Conservation (phyloP, 768 basidiomycete species). For the Boletus patriciae region DNA sequence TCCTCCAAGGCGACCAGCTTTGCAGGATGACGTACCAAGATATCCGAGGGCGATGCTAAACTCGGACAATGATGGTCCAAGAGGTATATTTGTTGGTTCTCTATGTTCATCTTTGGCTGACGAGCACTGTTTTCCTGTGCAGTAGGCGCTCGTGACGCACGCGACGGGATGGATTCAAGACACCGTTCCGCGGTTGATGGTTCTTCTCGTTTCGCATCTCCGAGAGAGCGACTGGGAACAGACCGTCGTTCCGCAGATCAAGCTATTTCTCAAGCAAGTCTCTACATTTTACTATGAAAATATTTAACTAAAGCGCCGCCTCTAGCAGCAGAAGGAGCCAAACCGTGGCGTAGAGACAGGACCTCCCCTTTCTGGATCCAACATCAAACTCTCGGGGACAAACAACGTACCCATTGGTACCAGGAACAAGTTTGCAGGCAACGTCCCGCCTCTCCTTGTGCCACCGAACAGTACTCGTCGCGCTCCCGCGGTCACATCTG, state of each 20-base stretch:
- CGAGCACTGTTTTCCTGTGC: neutral
- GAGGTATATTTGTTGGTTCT: conserved; percentile 8
- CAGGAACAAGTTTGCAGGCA: conserved; percentile 25
- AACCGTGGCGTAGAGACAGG: conserved; percentile 15
- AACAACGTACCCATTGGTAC: conserved; percentile 35
- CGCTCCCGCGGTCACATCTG: conserved; percentile 2
- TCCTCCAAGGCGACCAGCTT: conserved; percentile 15
- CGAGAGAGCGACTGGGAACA: conserved; percentile 17
- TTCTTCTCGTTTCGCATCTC: conserved; percentile 14
- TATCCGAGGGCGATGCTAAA: conserved; percentile 41
- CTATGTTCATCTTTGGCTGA: neutral
- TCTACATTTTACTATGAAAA: neutral
- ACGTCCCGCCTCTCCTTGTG: neutral
- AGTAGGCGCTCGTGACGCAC: conserved; percentile 20
- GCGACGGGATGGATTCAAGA: conserved; percentile 20
- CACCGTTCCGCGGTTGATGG: conserved; percentile 19
- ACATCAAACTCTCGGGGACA: conserved; percentile 32
- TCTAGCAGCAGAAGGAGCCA: conserved; percentile 21
- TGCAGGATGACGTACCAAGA: conserved; percentile 31
- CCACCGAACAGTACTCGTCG: conserved; percentile 4
- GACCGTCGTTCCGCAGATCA: conserved; percentile 25
- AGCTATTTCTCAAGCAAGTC: conserved; percentile 17
- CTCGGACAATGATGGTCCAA: conserved; percentile 20
- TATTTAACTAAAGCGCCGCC: neutral
- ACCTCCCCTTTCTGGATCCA: conserved; percentile 14